Base-by-base conservation (phyloP, 129 eudicot genomes). In the Ambrosia trifida region DNA sequence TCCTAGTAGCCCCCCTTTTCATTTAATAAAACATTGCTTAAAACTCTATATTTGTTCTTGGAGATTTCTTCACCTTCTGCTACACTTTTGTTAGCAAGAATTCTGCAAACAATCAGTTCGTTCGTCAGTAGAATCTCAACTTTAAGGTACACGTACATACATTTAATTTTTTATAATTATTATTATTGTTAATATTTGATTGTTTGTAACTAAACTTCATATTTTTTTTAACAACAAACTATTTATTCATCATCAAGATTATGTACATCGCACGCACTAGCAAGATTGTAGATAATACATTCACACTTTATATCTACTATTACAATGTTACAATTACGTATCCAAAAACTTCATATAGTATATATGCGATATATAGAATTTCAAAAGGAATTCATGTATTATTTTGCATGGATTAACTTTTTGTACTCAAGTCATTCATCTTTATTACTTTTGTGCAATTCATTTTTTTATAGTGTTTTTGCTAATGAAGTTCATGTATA, bases 1-100 rank as follows among this genome's bases (percentile, higher is more conserved):
- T 79, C 78, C 74, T 58, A 40, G 45, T 57, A 52, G 81, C 59
- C 88, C 87, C 95, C 86, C 76, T 80, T 52, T 64, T 64, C 79
- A 73, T 45, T 65, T 74, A 47, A 63, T 77, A 82, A 82, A 85
- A 59, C n/a, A 59, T 30, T 70, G 77, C 65, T 72, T 74, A 28
- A 50, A 49, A 74, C 72, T 73, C 79, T 60, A 63, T 74, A 58
- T 76, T 73, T 62, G 50, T 51, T 53, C 74, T 71, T 24, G 53
- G 12, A 14, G 68, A 32, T 51, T 60, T 57, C 71, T 47, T 75
- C 64, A 69, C 62, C 43, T 35, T 67, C 30, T 62, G 46, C 68
- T 77, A 20, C 75, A 44, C 68, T 72, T 70, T 64, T 58, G 17
- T 75, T 20, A 8, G 11, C 56, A 69, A 31, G 11, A 59, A 59